Percentiles rank a stretch among this genome's conserved stretches.
These are phyloP conservation scores for Cercospora sp. DNA, from an alignment of 2,329 filamentous ascomycete species.

Conservation along the genomic window DNA sequence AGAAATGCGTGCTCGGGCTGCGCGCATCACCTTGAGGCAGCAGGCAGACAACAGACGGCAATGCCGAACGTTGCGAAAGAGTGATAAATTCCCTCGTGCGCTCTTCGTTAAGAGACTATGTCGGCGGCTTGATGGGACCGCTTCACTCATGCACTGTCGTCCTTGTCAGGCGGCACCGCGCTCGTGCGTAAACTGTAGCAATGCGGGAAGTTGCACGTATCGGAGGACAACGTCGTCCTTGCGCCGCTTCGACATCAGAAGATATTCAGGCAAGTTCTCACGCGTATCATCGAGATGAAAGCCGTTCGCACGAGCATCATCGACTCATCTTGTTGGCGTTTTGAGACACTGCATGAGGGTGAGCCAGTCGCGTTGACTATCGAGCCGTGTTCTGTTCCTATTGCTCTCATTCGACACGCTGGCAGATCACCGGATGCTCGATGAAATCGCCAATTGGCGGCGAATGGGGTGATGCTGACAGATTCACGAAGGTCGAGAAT, in stretches of 20 bases:
- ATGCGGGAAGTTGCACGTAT: not conserved
- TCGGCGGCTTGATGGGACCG: not conserved
- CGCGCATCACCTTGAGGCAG: not conserved
- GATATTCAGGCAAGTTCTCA: not conserved
- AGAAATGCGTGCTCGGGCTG: not conserved
- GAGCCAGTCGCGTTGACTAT: not conserved
- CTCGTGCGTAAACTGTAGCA: not conserved
- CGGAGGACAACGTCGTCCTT: not conserved
- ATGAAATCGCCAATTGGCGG: not conserved
- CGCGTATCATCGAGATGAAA: not conserved
- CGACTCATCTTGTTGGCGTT: not conserved
- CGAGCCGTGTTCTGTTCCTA: not conserved
- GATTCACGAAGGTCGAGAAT: not conserved
- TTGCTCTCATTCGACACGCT: not conserved
- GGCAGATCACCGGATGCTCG: not conserved
- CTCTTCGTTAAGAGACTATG: not conserved
- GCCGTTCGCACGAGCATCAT: not conserved
- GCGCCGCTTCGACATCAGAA: not conserved
- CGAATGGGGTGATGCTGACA: not conserved
- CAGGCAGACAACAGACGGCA: not conserved
- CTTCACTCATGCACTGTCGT: not conserved
- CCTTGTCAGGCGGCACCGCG: not conserved
- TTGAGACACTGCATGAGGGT: not conserved
- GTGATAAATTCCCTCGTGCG: not conserved
- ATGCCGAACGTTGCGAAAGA: not conserved